These are phyloP conservation scores for Penicillium canariense DNA, from an alignment of 495 filamentous ascomycete species.

Conservation along the genomic window DNA sequence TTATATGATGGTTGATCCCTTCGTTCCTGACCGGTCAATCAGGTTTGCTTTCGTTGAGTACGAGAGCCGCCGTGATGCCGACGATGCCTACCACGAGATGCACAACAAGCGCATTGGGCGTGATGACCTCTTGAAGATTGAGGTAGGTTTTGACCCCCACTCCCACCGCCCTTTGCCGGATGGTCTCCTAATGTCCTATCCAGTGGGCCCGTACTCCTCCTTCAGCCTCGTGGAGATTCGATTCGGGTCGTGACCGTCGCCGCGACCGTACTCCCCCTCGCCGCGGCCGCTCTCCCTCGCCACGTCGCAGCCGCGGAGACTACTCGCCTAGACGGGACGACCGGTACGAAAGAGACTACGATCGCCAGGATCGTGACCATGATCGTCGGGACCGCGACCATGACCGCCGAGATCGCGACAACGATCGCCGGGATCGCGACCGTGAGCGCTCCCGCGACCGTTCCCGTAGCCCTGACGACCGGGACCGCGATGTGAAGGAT, in stretches of 20 bases:
- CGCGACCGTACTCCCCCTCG: slow-evolving; percentile 80
- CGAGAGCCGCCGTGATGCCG: slow-evolving; percentile 96
- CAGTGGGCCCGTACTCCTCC: slow-evolving; percentile 98
- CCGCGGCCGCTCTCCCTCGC: slow-evolving; percentile 68
- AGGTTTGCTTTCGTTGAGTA: slow-evolving; percentile 99
- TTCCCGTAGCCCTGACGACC: slow-evolving; percentile 57
- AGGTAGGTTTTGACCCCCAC: slow-evolving; percentile 56
- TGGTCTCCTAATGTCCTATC: not conserved
- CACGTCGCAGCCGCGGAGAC: slow-evolving; percentile 73
- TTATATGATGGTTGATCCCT: not conserved
- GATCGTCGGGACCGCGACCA: slow-evolving; percentile 66
- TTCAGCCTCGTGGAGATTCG: slow-evolving; percentile 97
- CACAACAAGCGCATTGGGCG: slow-evolving; percentile 98
- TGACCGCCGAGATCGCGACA: slow-evolving; percentile 69
- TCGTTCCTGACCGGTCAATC: slow-evolving; percentile 16
- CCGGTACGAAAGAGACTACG: slow-evolving; percentile 72
- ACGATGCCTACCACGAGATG: slow-evolving; percentile 99
- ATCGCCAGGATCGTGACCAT: slow-evolving; percentile 65
- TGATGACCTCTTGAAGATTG: slow-evolving; percentile 96
- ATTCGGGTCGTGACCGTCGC: slow-evolving; percentile 75
- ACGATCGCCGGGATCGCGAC: slow-evolving; percentile 60
- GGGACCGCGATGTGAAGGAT: slow-evolving; percentile 69
- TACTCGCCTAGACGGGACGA: slow-evolving; percentile 92
- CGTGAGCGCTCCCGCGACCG: slow-evolving; percentile 59
- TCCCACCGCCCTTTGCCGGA: not conserved